Evolutionary conservation across 2,329 filamentous ascomycete genomes (phyloP).

Genomic region (Colletotrichum sp.): DNA sequence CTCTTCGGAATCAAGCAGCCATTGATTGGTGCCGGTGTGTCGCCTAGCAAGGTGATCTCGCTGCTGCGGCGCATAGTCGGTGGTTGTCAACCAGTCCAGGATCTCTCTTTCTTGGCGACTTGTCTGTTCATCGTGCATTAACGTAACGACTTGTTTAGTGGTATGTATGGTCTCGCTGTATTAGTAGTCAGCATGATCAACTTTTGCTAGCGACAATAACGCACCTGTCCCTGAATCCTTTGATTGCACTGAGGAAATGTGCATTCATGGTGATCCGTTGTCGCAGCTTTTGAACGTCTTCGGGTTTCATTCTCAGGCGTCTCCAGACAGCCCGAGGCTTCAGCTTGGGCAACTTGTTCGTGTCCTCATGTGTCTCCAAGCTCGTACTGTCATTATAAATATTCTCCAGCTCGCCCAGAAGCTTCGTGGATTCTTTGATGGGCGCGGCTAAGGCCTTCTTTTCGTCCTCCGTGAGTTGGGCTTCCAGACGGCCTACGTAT

Average conservation of each 20-base stretch:
- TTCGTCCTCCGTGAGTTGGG: neutral
- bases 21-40: slow-evolving; percentile 42
- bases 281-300: neutral
- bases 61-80: slow-evolving; percentile 41
- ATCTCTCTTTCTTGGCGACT: slow-evolving; percentile 13
- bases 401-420: neutral
- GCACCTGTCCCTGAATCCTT: neutral
- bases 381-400: neutral
- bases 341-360: rapidly evolving
- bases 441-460: rapidly evolving
- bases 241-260: neutral
- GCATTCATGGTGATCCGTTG: neutral
- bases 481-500: neutral
- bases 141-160: neutral
- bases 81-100: slow-evolving; percentile 42
- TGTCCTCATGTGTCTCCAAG: neutral
- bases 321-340: neutral
- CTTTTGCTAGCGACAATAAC: rapidly evolving
- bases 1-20: slow-evolving; percentile 41
- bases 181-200: rapidly evolving
- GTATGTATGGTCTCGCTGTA: neutral
- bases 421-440: neutral
- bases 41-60: slow-evolving; percentile 34
- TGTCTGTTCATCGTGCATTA: rapidly evolving
- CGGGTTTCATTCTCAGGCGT: neutral